These are phyloP conservation scores for Dothistroma pini DNA, from an alignment of 2,329 filamentous ascomycete genomes.

Conservation along the genomic window DNA sequence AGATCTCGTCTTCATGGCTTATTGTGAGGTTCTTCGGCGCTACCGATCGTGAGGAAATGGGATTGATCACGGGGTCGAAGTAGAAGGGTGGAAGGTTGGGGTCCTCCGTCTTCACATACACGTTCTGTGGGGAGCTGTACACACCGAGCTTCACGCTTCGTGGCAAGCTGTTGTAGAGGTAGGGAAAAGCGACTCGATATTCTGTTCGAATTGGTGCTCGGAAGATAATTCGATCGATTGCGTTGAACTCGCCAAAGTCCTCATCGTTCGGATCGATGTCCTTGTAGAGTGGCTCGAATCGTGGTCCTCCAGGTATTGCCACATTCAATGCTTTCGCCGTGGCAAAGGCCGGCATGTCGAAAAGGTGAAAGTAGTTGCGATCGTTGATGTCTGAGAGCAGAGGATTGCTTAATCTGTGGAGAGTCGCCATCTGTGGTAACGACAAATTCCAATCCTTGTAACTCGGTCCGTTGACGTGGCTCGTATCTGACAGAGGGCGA, in stretches of 20 bases:
- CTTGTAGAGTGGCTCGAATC: slow-evolving; percentile 97
- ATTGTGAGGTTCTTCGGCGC: slow-evolving; percentile 90
- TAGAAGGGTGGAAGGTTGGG: slow-evolving; percentile 91
- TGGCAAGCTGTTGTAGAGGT: slow-evolving; percentile 92
- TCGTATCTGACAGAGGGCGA: slow-evolving; percentile 80
- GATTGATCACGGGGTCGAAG: slow-evolving; percentile 96
- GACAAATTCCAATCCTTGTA: slow-evolving; percentile 95
- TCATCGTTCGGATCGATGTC: slow-evolving; percentile 98
- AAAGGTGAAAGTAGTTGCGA: slow-evolving; percentile 97
- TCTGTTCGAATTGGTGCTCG: slow-evolving; percentile 91
- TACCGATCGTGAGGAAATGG: slow-evolving; percentile 91
- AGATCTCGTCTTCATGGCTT: slow-evolving; percentile 90
- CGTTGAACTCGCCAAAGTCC: slow-evolving; percentile 99
- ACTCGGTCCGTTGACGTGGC: slow-evolving; percentile 92
- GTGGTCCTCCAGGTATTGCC: slow-evolving; percentile 91
- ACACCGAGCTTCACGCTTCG: slow-evolving; percentile 89
- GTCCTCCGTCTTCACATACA: slow-evolving; percentile 85
- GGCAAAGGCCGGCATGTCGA: slow-evolving; percentile 89
- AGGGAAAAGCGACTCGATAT: slow-evolving; percentile 91
- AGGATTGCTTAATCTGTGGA: slow-evolving; percentile 88
- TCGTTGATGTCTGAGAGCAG: slow-evolving; percentile 89
- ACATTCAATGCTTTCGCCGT: slow-evolving; percentile 97
- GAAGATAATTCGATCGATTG: slow-evolving; percentile 99
- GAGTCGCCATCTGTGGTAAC: slow-evolving; percentile 89
- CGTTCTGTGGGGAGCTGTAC: slow-evolving; percentile 90